Base-by-base conservation (phyloP, 179 eudicot genomes). In the Patellifolia procumbens region DNA sequence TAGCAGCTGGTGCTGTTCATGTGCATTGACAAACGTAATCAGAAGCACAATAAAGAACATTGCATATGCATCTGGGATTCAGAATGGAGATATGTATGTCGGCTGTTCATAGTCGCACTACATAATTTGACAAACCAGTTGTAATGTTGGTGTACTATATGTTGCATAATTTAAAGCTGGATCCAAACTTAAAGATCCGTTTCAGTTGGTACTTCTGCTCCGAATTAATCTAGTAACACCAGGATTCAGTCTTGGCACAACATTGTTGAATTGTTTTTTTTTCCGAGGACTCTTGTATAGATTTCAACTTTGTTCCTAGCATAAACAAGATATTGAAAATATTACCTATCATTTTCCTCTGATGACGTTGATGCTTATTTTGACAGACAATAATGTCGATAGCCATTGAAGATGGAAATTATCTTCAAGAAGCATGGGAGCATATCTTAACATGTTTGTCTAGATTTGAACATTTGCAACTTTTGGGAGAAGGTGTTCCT, bases 371-470 rank as follows among this genome's bases (percentile, higher is more conserved):
- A 64, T 49, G 0, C 61, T 32, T 80, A 76, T 24, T 72, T 79
- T 79, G 70, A 42, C 90, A 95, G 99, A 92, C 97, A 61, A 95
- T 93, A 45, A 93, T 95, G 84, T 81, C 97, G 48, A 88, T 95
- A 76, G 99, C 99, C 74, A 93, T 95, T 82, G 97, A 90, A 84
- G 95, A 95, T 81, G 99, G 99, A 70, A 93, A 95, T 81, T 79
- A 87, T 83, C 93, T 95, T 77, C 93, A 95, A 81, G 99, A 95
- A 85, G 88, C 97, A 70, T 95, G 99, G 99, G 99, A 95, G 85
- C 99, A 95, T 80, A 93, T 95, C 68, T 85, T 95, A 76, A 95
- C 97, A 70, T 93, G 97, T 80, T 82, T 95, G 70, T 95, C 99
- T 60, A 90, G 99, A 80, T 95, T 95, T 90, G 99, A 95, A 86